Base-by-base conservation (phyloP, 2,329 filamentous ascomycete genomes). In the Tympanopsis confertula region DNA sequence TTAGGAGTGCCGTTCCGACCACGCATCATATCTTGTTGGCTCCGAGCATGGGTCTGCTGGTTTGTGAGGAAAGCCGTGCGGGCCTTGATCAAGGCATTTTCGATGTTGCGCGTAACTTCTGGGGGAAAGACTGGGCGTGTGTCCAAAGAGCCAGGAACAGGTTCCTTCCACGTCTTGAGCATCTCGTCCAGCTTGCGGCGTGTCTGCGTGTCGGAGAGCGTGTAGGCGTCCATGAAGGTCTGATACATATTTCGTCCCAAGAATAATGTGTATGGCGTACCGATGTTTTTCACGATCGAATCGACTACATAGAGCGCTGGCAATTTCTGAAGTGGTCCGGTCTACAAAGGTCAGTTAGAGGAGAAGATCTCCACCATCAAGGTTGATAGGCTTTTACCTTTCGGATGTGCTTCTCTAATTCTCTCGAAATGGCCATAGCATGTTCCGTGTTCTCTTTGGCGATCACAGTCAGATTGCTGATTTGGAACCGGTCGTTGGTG, bases 241-340 rank as follows among this genome's bases (percentile, higher is more conserved):
- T 81, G 76, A 61, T 89, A 96, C 28, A 98, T 74, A 52, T 89
- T 89, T 29, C 86, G 81, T 38, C 88, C 86, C 46, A 98, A 83
- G 58, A 94, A 96, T 12, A 96, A 71, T 0, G 89, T 96, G 60
- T 98, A 98, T 5, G 91, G 91, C 1, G 89, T 95, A 43, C 91
- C 91, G 44, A 98, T 87, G 66, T 98, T 96, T 62, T 98, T 98
- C 55, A 94, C 88, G 43, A 98, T 89, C 13, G 89, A 96, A 62
- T 98, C 91, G 53, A 98, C 80, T 46, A 98, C 86, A 62, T 96
- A 98, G 19, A 98, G 71, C n/a, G 91, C 86, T 14, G 91, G 88
- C 3, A 98, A 68, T 55, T 96, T 98, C 58, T 87, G 88, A 43
- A 78, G 73, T 28, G 91, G 87, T 35, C 86, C 76, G 39, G 83